phyloP scores from a whole-genome alignment of 768 basidiomycete genomes.

The Polyporus arcularius region DNA sequence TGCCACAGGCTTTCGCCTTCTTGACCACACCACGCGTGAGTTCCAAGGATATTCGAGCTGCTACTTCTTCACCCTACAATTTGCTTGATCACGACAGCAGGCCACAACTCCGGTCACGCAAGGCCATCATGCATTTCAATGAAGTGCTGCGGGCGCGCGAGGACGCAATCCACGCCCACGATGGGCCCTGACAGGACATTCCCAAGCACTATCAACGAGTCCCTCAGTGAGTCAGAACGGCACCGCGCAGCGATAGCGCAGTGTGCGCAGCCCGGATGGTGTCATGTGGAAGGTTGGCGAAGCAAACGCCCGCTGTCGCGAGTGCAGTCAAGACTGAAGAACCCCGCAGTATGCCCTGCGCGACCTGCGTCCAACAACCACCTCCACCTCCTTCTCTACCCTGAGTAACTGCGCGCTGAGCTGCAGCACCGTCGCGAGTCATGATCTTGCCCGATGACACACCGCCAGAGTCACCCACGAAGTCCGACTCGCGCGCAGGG shows the following conservation, averaged over 20 bases:
- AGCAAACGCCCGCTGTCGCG: neutral
- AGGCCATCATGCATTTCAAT: too few relatives aligned
- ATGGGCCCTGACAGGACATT: neutral
- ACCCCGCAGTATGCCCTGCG: too few relatives aligned
- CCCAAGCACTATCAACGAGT: neutral
- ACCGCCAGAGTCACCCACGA: slow-evolving; percentile 22
- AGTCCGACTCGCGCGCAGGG: slow-evolving; percentile 8
- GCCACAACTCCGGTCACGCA: too few relatives aligned
- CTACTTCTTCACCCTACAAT: too few relatives aligned
- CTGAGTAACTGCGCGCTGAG: neutral
- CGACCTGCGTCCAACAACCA: neutral
- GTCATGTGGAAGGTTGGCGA: slow-evolving; percentile 1
- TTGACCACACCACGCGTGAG: too few relatives aligned
- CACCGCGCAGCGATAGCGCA: slow-evolving; percentile 12
- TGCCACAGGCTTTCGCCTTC: too few relatives aligned
- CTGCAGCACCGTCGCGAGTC: neutral
- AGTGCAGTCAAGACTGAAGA: too few relatives aligned
- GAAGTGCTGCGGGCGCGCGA: slow-evolving; percentile 1
- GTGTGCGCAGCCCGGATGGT: slow-evolving; percentile 2
- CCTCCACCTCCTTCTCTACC: neutral
- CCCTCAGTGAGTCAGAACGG: neutral
- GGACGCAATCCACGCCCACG: neutral
- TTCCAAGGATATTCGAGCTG: too few relatives aligned
- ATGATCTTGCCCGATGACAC: slow-evolving; percentile 31
- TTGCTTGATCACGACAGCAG: too few relatives aligned